Conservation (phyloP, 805 yeast species). For the Starmerella scarabaei region DNA sequence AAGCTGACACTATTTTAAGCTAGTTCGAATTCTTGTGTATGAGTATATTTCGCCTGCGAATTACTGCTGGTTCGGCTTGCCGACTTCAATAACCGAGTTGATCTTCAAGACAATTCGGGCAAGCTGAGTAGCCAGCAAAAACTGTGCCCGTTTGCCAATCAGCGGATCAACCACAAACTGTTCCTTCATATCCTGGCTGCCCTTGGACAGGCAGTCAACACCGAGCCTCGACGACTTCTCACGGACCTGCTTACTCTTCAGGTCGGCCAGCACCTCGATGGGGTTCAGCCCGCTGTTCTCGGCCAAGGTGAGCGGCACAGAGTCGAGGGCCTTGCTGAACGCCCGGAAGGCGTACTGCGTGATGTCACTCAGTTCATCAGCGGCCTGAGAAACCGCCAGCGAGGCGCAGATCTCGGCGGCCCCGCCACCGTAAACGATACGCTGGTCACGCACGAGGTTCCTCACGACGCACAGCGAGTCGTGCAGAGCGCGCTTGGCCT, state of each 20-base stretch:
- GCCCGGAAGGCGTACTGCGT: constrained; percentile 98
- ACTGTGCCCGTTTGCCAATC: constrained; percentile 94
- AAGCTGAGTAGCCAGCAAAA: constrained; percentile 88
- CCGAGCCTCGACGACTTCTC: constrained; percentile 64
- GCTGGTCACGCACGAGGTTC: constrained; percentile 77
- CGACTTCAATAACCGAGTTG: constrained; percentile 87
- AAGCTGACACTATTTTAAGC: neutral
- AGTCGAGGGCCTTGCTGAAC: constrained; percentile 80
- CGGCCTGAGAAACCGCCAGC: constrained; percentile 77
- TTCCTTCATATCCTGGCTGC: constrained; percentile 85
- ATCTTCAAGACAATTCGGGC: constrained; percentile 96
- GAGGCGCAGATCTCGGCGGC: constrained; percentile 95
- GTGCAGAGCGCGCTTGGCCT: constrained; percentile 89
- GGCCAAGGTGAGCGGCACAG: constrained; percentile 86
- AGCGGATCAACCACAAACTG: constrained; percentile 91
- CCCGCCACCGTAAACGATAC: constrained; percentile 99
- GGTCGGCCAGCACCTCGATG: constrained; percentile 70
- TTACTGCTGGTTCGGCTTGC: constrained; percentile 32
- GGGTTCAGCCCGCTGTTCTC: constrained; percentile 95
- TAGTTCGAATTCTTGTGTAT: neutral
- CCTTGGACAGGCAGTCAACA: constrained; percentile 84
- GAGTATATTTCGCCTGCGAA: neutral
- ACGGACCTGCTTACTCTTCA: constrained; percentile 74
- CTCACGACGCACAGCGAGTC: constrained; percentile 96
- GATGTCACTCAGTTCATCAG: constrained; percentile 85